A percentile compares a stretch with the other conserved stretches of the same genome.
These are phyloP conservation scores for Alternaria atra DNA, from an alignment of 2,329 filamentous ascomycete genomes.

Conservation along the genomic window DNA sequence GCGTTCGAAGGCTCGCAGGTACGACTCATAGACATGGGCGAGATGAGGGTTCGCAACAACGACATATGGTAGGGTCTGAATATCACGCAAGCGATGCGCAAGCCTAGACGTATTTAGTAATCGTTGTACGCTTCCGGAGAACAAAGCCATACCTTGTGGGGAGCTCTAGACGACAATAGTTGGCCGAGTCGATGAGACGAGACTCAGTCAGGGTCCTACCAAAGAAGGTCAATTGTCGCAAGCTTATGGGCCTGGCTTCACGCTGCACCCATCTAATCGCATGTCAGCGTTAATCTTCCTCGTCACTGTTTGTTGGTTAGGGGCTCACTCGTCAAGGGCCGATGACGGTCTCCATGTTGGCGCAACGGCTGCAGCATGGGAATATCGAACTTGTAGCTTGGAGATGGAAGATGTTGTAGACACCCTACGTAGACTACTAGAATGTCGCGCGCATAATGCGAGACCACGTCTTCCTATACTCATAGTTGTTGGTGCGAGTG, in stretches of 20 bases:
- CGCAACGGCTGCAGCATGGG: slow-evolving; percentile 48
- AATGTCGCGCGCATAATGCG: slow-evolving; percentile 15
- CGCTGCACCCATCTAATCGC: slow-evolving; percentile 83
- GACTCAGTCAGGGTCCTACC: slow-evolving; percentile 90
- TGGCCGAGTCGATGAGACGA: slow-evolving; percentile 90
- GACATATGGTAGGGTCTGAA: slow-evolving; percentile 94
- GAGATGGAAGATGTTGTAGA: slow-evolving; percentile 11
- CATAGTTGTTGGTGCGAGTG: slow-evolving; percentile 33
- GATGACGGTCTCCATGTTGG: slow-evolving; percentile 68
- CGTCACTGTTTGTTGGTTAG: neutral
- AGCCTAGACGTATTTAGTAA: slow-evolving; percentile 64
- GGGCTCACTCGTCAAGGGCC: slow-evolving; percentile 66
- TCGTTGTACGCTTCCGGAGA: neutral
- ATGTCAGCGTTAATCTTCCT: neutral
- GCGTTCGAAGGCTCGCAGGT: slow-evolving; percentile 94
- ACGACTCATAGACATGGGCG: slow-evolving; percentile 93
- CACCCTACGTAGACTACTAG: slow-evolving; percentile 9
- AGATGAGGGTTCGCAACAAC: slow-evolving; percentile 96
- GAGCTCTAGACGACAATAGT: slow-evolving; percentile 95
- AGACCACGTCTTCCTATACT: slow-evolving; percentile 14
- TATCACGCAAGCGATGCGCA: slow-evolving; percentile 93
- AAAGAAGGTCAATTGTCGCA: slow-evolving; percentile 97
- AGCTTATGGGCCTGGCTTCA: slow-evolving; percentile 92
- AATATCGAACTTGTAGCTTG: slow-evolving; percentile 14
- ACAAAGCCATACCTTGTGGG: slow-evolving; percentile 72